Evolutionary conservation across 768 basidiomycete species (phyloP), one percentile per base, ranked within the genome.

Genomic region (Leccinum sublutescens): DNA sequence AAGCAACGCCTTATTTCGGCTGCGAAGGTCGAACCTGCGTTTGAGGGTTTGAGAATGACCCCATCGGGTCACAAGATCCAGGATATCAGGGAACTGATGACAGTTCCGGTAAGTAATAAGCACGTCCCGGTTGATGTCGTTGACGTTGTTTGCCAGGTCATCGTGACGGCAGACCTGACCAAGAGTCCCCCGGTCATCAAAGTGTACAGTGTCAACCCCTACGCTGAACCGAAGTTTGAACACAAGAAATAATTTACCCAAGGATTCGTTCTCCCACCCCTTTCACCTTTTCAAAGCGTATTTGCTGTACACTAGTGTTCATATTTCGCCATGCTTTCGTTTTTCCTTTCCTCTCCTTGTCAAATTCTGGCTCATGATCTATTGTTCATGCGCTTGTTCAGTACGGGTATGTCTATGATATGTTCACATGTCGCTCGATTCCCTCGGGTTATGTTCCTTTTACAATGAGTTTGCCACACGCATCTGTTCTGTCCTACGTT

Each of bases 131-230:
- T 56, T 43, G 27, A 19, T 19, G 56, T 51, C 4, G 19, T 27
- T 71, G 21, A 68, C 12, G 34, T 27, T 3, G 45, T 60, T 43
- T 14, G 58, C 3, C 65, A 94, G 92, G 93, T 95, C 65, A 95
- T 97, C 68, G 88, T 97, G 65, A 95, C 94, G 45, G 93, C 93
- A 33, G 95, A 98, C 73, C 76, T 96, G 66, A 93, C 93, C 62
- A 97, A 96, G 84, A 93, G 91, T 66, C 95, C 95, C 43, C 95
- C 95, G 4, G 92, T 98, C 68, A 90, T 98, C 81, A 95, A 97
- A 75, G 94, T 98, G 58, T 95, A 95, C 80, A 94, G 93, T 67
- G 91, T 94, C 68, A 95, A 95, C 71, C 94, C 94, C 8, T 95
- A 91, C 73, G 87, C 91, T 45, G 81, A 82, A 61, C 75, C 77